These are phyloP conservation scores for Camelina neglecta DNA, from an alignment of 345 rosid species.

Conservation along the genomic window DNA sequence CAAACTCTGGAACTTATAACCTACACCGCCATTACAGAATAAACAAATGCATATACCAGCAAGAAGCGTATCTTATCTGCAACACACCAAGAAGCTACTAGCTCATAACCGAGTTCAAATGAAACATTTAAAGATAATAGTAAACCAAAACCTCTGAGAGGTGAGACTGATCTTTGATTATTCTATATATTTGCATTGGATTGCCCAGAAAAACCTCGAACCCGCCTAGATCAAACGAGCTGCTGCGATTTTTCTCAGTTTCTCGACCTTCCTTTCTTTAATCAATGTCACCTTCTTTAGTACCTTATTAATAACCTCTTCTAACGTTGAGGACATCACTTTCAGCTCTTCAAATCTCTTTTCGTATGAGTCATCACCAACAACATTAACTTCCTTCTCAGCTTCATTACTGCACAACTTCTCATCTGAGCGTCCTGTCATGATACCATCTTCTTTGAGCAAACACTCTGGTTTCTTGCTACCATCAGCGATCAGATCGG, in stretches of 20 bases:
- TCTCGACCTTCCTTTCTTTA: neutral
- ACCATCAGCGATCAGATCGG: too few species aligned
- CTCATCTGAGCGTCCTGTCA: neutral
- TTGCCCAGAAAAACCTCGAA: neutral
- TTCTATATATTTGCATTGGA: neutral
- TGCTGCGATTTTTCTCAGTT: conserved; percentile 8
- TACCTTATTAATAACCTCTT: neutral
- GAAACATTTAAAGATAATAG: neutral
- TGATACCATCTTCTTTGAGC: neutral
- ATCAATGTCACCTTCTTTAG: conserved; percentile 7
- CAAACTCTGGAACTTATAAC: too few species aligned
- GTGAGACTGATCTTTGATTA: neutral
- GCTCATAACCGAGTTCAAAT: too few species aligned
- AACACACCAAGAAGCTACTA: too few species aligned
- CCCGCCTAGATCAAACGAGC: conserved; percentile 3
- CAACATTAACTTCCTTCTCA: too few species aligned
- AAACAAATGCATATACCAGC: too few species aligned
- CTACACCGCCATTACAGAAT: too few species aligned
- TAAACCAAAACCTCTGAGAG: neutral
- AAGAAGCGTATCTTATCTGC: too few species aligned
- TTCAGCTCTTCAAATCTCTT: conserved; percentile 1
- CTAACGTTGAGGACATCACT: neutral
- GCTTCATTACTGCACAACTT: neutral
- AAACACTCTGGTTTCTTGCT: neutral
- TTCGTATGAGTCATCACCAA: neutral